Base-by-base conservation (phyloP, 495 filamentous ascomycete genomes). In the Lepidopterella palustris region DNA sequence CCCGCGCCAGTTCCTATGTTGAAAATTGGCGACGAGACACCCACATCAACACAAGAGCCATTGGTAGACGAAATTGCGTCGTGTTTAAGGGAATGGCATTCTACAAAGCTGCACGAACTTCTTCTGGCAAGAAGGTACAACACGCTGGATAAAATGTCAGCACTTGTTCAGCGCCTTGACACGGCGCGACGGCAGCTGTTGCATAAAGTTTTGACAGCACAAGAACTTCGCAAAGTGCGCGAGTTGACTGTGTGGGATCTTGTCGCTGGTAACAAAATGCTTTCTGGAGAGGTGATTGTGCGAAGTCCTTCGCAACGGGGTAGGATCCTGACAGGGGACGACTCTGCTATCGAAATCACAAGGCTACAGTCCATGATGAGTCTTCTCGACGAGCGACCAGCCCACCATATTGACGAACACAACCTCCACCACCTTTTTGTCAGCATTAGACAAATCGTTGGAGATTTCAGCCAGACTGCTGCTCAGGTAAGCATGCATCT, bases 41-140 rank as follows among this genome's bases (percentile, higher is more conserved):
- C 90, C 3, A 92, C 88, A 1, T 96, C 90, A 2, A 79, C 82
- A 11, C 82, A 88, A 24, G 93, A 99, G 70, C 93, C 93, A 2
- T 76, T 99, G 57, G 91, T 99, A 10, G 95, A 97, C 71, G 93
- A 99, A 70, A 97, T 97, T 69, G 91, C 92, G 18, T 95, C 90
- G 5, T 97, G 92, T 70, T 74, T 99, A 28, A 83, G 92, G 25
- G 93, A 99, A 78, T 99, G 93, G 93, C 92, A 99, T 72, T 93
- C 92, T 18, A 95, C 89, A 13, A 95, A 96, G 68, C 80, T 98
- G 45, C 95, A 97, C 72, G 92, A 96, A 72, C 76, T 97, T n/a
- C 77, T 97, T 1, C 80, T 99, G 11, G 82, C 81, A 40, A 80
- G 88, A 47, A 83, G 89, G 66, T 97, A 99, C 75, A 74, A 78